A percentile compares a stretch with the other conserved stretches of the same genome.
These are phyloP conservation scores for Notholithocarpus densiflorus DNA, from an alignment of 306 rosid species.

Conservation along the genomic window DNA sequence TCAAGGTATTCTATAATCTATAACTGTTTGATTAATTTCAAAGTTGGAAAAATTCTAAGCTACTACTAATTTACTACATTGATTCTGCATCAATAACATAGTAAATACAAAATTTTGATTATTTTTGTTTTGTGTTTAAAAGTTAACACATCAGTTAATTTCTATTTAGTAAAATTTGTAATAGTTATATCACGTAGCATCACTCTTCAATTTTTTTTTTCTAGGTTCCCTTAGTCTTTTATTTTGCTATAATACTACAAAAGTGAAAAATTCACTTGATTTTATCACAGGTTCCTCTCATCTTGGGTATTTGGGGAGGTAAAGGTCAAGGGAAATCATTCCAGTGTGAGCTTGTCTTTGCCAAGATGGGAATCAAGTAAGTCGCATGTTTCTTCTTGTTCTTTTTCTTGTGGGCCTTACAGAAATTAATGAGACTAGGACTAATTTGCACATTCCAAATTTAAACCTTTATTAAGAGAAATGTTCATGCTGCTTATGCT, in stretches of 20 bases:
- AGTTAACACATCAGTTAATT: no score
- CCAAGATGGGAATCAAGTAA: slow-evolving; percentile 99
- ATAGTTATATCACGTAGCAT: no score
- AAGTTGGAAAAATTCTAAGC: neutral
- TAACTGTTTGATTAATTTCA: neutral
- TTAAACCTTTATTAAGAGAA: neutral
- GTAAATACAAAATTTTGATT: no score
- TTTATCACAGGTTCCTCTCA: slow-evolving; percentile 69
- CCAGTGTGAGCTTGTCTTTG: slow-evolving; percentile 93
- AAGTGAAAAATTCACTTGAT: neutral
- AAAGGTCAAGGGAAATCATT: slow-evolving; percentile 99
- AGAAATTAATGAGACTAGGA: neutral
- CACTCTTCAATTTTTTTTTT: neutral
- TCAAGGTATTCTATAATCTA: slow-evolving; percentile 50
- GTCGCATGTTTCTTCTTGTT: slow-evolving; percentile 20
- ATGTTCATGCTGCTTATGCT: neutral
- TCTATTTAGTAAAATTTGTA: no score
- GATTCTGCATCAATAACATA: no score
- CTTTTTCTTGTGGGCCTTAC: neutral
- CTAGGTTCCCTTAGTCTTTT: neutral
- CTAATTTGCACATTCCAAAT: neutral
- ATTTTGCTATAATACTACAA: neutral
- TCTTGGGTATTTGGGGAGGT: slow-evolving; percentile 99
- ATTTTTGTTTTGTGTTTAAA: no score
- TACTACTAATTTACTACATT: no score